These are phyloP conservation scores for Spinacia oleracea DNA, from an alignment of 179 eudicot genomes.

Conservation along the genomic window DNA sequence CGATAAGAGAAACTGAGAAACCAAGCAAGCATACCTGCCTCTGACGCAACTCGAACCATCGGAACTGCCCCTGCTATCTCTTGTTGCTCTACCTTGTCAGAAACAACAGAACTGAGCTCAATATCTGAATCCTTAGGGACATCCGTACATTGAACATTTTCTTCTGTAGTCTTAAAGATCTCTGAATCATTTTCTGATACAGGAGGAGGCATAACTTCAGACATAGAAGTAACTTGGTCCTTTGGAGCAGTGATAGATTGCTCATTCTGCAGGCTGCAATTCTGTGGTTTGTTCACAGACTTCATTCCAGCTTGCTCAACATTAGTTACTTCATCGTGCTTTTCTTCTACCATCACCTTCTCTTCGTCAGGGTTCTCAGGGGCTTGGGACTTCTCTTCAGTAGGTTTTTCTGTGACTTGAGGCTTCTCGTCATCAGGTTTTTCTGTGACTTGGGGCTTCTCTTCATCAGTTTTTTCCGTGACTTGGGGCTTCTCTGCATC, in stretches of 20 bases:
- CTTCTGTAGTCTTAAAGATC: conserved; percentile 26
- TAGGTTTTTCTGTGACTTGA: conserved; percentile 9
- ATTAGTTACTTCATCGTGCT: conserved; percentile 27
- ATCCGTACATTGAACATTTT: conserved; percentile 31
- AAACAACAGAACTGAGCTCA: conserved; percentile 33
- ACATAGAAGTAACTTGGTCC: conserved; percentile 35
- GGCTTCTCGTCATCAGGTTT: conserved; percentile 24
- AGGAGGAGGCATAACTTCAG: conserved; percentile 42
- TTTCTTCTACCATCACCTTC: conserved; percentile 26
- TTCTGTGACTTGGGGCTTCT: background rate
- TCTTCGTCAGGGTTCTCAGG: conserved; percentile 18
- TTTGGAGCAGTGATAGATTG: conserved; percentile 28
- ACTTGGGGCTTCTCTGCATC: conserved; percentile 13
- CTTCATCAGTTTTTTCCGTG: conserved; percentile 8
- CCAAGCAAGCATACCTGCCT: conserved; percentile 39
- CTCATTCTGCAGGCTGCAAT: conserved; percentile 33
- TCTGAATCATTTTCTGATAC: conserved; percentile 22
- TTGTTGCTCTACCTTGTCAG: conserved; percentile 40
- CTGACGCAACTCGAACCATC: conserved; percentile 35
- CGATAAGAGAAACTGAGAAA: background rate
- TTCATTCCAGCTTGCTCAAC: conserved; percentile 31
- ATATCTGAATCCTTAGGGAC: conserved; percentile 38
- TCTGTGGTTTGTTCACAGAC: conserved; percentile 30
- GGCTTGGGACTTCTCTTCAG: conserved; percentile 23
- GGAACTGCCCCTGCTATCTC: conserved; percentile 36